Percentiles rank a stretch among this genome's conserved stretches.
phyloP scores from a whole-genome alignment of 176 grass and related monocot species.

The Cymbopogon citratus region DNA sequence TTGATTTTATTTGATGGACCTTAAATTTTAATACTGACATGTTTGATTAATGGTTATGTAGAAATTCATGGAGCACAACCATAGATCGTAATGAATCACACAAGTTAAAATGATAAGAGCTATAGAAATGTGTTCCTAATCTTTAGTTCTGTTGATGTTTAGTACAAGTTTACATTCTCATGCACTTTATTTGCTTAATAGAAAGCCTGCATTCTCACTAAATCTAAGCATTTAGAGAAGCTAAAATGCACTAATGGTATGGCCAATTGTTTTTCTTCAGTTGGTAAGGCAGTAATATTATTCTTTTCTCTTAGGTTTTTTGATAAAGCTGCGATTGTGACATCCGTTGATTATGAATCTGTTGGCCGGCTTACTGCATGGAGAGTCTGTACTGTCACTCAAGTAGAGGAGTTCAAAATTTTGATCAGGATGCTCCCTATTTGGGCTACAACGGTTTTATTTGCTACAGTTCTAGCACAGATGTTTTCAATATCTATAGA shows the following conservation, averaged over 20 bases:
- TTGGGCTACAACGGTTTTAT: conserved; percentile 46
- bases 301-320: conserved; percentile 41
- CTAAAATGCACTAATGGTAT: not conserved
- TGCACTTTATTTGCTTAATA: not conserved
- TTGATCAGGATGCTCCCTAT: conserved; percentile 52
- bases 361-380: conserved; percentile 25
- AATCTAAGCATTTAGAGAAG: not conserved
- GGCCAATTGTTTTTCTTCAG: not conserved
- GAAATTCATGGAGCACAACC: not conserved
- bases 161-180: too few relatives aligned
- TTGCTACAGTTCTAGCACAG: not conserved
- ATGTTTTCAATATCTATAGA: too few relatives aligned
- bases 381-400: conserved; percentile 52
- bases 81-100: not conserved
- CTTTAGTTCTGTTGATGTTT: not conserved
- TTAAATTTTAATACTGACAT: too few relatives aligned
- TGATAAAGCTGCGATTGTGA: conserved; percentile 55
- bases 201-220: not conserved
- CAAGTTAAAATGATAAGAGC: not conserved
- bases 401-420: conserved; percentile 57
- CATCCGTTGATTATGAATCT: conserved; percentile 20
- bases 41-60: not conserved
- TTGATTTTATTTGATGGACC: too few relatives aligned
- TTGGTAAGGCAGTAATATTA: not conserved
- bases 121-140: not conserved